Evolutionary conservation across 2,329 filamentous ascomycete genomes (phyloP).

Genomic region (Aspergillus tubingensis): DNA sequence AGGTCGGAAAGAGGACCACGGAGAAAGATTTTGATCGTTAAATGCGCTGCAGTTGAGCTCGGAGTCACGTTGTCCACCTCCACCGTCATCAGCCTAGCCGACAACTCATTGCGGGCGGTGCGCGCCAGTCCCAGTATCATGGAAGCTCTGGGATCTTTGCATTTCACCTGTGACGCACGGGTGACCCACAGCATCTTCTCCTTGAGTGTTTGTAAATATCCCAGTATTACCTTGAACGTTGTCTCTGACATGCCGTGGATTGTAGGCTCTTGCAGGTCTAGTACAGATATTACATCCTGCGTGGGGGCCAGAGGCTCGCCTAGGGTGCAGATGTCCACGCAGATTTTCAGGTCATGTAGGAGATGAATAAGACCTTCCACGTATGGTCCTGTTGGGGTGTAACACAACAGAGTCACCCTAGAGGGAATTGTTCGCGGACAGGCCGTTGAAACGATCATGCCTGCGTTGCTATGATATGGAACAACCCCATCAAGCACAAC

Average conservation of each 20-base stretch:
- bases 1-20: neutral
- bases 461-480: neutral
- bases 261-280: conserved; percentile 6
- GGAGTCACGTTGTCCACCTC: conserved; percentile 22
- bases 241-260: neutral
- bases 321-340: neutral
- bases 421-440: neutral
- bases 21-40: neutral
- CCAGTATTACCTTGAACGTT: neutral
- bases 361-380: neutral
- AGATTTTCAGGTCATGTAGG: neutral
- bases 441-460: neutral
- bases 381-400: neutral
- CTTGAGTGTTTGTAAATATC: neutral
- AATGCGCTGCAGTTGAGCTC: neutral
- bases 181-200: conserved; percentile 11
- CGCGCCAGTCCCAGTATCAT: conserved; percentile 8
- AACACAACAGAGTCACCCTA: neutral
- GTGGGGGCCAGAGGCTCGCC: neutral
- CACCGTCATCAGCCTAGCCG: conserved; percentile 22
- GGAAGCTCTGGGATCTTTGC: conserved; percentile 25
- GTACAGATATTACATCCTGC: conserved; percentile 6
- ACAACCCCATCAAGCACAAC: neutral
- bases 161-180: neutral
- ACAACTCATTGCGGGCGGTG: neutral